Evolutionary conservation across 176 grass and related monocot genomes (phyloP).

Genomic region (Tillandsia fasciculata): DNA sequence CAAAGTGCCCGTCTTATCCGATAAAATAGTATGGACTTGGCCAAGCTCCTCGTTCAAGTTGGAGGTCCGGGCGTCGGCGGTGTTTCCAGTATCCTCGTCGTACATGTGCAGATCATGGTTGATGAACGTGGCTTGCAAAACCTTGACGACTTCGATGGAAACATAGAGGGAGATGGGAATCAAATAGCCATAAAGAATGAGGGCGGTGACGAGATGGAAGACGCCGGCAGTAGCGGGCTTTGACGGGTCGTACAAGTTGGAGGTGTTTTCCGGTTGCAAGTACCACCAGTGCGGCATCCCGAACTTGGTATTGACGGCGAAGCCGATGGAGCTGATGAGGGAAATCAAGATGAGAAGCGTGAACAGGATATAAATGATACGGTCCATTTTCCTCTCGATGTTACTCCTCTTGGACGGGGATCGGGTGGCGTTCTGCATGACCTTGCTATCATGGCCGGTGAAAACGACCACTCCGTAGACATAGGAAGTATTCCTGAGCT

Average conservation of each 20-base stretch:
- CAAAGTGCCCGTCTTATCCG: constrained; percentile 91
- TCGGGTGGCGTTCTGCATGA: constrained; percentile 92
- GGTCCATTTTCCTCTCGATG: constrained; percentile 94
- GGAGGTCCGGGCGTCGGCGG: constrained; percentile 80
- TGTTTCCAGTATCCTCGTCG: constrained; percentile 80
- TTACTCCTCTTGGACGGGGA: constrained; percentile 89
- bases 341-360: constrained; percentile 82
- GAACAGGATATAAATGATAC: constrained; percentile 95
- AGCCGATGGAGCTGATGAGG: constrained; percentile 84
- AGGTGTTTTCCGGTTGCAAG: constrained; percentile 46
- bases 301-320: constrained; percentile 58
- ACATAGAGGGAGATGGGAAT: constrained; percentile 95
- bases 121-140: constrained; percentile 89
- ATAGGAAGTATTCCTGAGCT: constrained; percentile 82
- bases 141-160: constrained; percentile 93
- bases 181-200: constrained; percentile 97
- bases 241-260: constrained; percentile 57
- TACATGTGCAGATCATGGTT: constrained; percentile 96
- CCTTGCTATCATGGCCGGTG: constrained; percentile 86
- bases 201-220: constrained; percentile 88
- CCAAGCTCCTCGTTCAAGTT: constrained; percentile 98
- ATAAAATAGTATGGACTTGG: constrained; percentile 85
- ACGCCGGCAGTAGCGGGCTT: constrained; percentile 63
- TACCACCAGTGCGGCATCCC: constrained; percentile 80
- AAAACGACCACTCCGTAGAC: constrained; percentile 91